Base-by-base conservation (phyloP, 352 stramenopile species). In the Pythium grandisporangium region DNA sequence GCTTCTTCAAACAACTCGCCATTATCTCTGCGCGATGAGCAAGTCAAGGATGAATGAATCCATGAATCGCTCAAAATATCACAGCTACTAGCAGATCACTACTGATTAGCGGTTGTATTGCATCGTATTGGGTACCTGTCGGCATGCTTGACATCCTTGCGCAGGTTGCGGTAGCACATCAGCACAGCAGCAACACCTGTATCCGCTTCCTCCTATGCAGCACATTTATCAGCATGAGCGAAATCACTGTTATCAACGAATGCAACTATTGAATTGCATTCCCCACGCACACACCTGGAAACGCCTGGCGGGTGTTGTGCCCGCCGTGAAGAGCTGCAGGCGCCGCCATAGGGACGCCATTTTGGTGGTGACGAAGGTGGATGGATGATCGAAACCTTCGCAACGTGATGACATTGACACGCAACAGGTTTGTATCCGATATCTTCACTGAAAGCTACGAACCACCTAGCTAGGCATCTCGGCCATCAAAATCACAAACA, bases 141-240 rank as follows among this genome's bases (percentile, higher is more conserved):
- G 3, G 50, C 58, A 27, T 82, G 81, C 25, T 40, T 46, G 27
- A 51, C 46, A 22, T 79, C 59, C 30, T 68, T 55, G 32, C 70
- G 76, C 50, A 93, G 63, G 34, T 58, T 69, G 33, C 75, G 71
- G 44, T 84, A 88, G 55, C 73, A 86, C 47, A 69, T 82, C 45
- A 93, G 56, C 57, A 93, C 74, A 1, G 80, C 77, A 0, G 69
- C 75, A 13, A 88, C 72, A 27, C 77, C 80, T 25, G 85, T 70
- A 21, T 93, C 80, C 6, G 75, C 61, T 55, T 91, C 77, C 47
- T 93, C 80, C 80, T 93, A 57, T 25, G 27, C 14, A n/a, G n/a
- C n/a, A n/a, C n/a, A n/a, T n/a, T n/a, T n/a, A n/a, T n/a, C n/a
- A n/a, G n/a, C n/a, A n/a, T n/a, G n/a, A n/a, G 19, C n/a, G 11